These are phyloP conservation scores for Aspergillus latus DNA, from an alignment of 2,329 filamentous ascomycete species.

Conservation along the genomic window DNA sequence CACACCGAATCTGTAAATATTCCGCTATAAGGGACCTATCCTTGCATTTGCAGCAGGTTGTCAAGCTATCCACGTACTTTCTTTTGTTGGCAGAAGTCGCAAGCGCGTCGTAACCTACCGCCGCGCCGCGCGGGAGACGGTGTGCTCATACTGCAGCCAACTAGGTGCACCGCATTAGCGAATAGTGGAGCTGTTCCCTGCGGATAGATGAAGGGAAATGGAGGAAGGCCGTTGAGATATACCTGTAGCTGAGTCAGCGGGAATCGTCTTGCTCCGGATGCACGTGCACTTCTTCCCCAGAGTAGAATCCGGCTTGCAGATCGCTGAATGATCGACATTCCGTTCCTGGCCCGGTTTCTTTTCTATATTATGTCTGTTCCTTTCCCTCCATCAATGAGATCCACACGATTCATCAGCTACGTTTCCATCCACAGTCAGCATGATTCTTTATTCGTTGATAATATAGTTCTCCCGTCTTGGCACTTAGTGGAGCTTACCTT, in stretches of 20 bases:
- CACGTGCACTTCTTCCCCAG: background rate
- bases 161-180: background rate
- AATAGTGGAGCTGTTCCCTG: background rate
- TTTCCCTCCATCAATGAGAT: constrained; percentile 7
- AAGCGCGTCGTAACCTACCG: constrained; percentile 20
- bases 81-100: constrained; percentile 24
- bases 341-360: background rate
- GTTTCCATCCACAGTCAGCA: background rate
- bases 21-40: background rate
- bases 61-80: constrained; percentile 18
- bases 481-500: background rate
- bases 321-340: background rate
- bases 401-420: constrained; percentile 2
- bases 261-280: background rate
- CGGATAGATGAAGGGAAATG: background rate
- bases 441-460: background rate
- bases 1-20: constrained; percentile 27
- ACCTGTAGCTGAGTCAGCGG: constrained; percentile 1
- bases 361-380: background rate
- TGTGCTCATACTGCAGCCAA: constrained; percentile 1
- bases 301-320: background rate
- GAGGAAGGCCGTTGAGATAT: background rate
- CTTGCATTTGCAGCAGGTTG: background rate
- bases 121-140: constrained; percentile 6
- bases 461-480: background rate